Base-by-base conservation (phyloP, 1,139 yeast species). In the Hansenula sp. region DNA sequence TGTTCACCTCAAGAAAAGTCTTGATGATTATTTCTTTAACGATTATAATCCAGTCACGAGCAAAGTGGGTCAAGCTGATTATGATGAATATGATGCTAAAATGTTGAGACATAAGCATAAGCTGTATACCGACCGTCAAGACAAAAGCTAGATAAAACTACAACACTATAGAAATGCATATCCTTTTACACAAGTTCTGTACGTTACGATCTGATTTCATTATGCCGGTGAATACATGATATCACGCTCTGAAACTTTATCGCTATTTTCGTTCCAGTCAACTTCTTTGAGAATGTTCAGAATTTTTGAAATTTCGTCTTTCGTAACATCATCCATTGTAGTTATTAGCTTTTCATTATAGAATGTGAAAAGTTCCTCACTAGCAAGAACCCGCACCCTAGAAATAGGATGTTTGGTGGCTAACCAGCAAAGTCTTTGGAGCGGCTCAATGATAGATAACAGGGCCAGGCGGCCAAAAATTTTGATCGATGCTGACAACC, bases 361-460 rank as follows among this genome's bases (percentile, higher is more conserved):
- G 4, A 68, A 48, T 42, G 65, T 70, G 48, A 62, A 71, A 7
- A 72, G 41, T 24, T 63, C 61, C 36, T 71, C 73, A 19, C 67
- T 60, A 0, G 71, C 65, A 51, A 63, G 45, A 2, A 46, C 44
- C 15, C 72, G 55, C 1, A 72, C 64, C 33, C 56, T 55, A 0
- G 53, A 48, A 4, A 61, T 40, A 12, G 63, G 62, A 47, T 72
- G 77, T 15, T 57, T 61, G 4, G 58, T 57, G 8, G 66, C 53
- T 9, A 74, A 34, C 59, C 62, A 57, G 3, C 60, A 40, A 9
- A 74, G 48, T 46, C 77, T 53, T 13, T 58, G 52, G 11, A 57
- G 43, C 18, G 66, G 57, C 46, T 55, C 60, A 8, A 60, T 52
- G 9, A 46, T 24, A 2, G 2, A 27, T 38, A 5, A 55, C 19